These are phyloP conservation scores for Eutypella sp. DNA, from an alignment of 2,329 filamentous ascomycete species.

Conservation along the genomic window DNA sequence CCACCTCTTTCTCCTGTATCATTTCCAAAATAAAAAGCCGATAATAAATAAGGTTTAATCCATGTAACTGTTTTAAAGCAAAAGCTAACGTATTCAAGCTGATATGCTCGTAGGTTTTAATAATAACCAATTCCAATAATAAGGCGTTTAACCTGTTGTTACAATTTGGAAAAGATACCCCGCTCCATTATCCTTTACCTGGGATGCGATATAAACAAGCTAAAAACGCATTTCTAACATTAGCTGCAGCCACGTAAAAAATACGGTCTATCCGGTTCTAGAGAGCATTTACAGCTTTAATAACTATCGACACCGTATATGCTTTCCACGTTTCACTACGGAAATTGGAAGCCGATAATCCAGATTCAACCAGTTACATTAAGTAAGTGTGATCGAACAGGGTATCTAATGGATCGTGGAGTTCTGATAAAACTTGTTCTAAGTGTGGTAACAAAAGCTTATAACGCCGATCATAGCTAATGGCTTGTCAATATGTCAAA, in stretches of 20 bases:
- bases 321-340: constrained; percentile 4
- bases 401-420: background rate
- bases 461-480: constrained; percentile 1
- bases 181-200: background rate
- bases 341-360: constrained; percentile 7
- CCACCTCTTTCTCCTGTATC: constrained; percentile 1
- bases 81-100: background rate
- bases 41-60: background rate
- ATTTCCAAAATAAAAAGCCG: constrained; percentile 1
- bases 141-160: background rate
- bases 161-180: background rate
- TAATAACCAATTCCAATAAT: background rate
- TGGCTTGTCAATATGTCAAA: background rate
- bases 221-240: constrained; percentile 1
- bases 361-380: constrained; percentile 3
- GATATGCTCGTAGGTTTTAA: background rate
- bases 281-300: background rate
- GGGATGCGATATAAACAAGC: background rate
- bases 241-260: constrained; percentile 1
- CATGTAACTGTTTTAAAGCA: background rate
- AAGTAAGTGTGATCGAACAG: background rate
- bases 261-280: background rate
- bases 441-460: background rate
- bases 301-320: background rate
- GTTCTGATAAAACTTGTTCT: constrained; percentile 1